phyloP scores from a whole-genome alignment of 768 basidiomycete genomes.

The Tulasnella sp. region DNA sequence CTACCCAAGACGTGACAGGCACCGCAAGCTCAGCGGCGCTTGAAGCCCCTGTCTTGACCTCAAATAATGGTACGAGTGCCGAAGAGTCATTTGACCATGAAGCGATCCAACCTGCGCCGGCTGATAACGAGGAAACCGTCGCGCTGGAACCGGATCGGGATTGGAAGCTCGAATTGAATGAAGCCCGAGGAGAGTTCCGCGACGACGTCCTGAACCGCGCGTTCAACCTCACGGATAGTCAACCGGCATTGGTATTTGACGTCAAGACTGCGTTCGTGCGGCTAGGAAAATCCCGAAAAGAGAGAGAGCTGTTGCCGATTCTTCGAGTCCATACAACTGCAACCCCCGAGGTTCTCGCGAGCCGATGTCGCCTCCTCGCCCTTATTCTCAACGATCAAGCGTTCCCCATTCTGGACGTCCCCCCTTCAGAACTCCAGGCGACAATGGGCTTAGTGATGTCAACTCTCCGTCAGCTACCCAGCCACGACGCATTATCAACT shows the following conservation, averaged over 20 bases:
- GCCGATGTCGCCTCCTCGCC: constrained; percentile 76
- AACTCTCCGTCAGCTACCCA: constrained; percentile 41
- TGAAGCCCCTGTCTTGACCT: background rate
- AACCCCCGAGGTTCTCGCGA: constrained; percentile 61
- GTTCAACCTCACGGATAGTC: constrained; percentile 71
- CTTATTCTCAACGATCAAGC: constrained; percentile 68
- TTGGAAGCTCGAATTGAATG: constrained; percentile 54
- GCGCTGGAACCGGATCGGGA: constrained; percentile 34
- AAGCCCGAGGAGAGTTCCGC: constrained; percentile 52
- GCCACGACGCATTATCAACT: constrained; percentile 28
- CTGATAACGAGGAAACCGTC: constrained; percentile 7
- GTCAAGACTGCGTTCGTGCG: constrained; percentile 72
- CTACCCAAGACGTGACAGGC: background rate
- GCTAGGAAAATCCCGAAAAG: constrained; percentile 28
- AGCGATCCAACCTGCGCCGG: background rate
- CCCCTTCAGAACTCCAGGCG: constrained; percentile 37
- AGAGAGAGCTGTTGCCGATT: background rate
- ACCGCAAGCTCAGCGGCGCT: constrained; percentile 3
- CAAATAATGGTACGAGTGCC: background rate
- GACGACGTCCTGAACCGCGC: constrained; percentile 55
- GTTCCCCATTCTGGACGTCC: constrained; percentile 34
- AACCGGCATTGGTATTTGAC: constrained; percentile 82
- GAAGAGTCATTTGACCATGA: constrained; percentile 12
- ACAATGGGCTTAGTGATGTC: constrained; percentile 61
- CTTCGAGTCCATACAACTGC: constrained; percentile 45